Conservation (phyloP, 1,139 yeast genomes). For the Nadsonia starkeyi-henricii region DNA sequence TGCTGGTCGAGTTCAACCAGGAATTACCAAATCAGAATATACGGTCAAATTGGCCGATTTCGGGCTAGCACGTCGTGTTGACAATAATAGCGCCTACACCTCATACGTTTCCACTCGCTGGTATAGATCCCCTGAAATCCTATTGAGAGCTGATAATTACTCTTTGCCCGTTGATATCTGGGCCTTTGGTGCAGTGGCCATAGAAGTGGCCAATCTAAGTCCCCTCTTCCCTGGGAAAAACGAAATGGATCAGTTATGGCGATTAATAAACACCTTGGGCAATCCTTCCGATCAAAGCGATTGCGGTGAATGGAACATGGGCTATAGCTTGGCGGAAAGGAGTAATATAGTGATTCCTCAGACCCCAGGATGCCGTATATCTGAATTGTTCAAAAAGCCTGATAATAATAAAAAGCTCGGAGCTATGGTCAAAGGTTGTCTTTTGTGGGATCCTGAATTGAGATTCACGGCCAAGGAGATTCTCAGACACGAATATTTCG, state of each 20-base stretch:
- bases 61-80: slow-evolving; percentile 65
- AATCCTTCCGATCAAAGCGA: slow-evolving; percentile 15
- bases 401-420: slow-evolving; percentile 6
- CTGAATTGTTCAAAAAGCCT: not conserved
- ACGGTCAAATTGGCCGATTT: slow-evolving; percentile 80
- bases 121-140: slow-evolving; percentile 91
- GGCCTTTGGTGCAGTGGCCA: slow-evolving; percentile 86
- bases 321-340: slow-evolving; percentile 5
- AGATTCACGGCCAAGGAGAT: slow-evolving; percentile 59
- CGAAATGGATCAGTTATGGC: slow-evolving; percentile 65
- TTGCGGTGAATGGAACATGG: slow-evolving; percentile 19
- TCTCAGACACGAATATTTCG: slow-evolving; percentile 47
- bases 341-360: not conserved
- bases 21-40: slow-evolving; percentile 20
- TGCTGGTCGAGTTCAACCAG: slow-evolving; percentile 29
- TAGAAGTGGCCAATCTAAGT: slow-evolving; percentile 58
- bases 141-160: slow-evolving; percentile 52
- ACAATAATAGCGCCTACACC: slow-evolving; percentile 38
- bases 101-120: slow-evolving; percentile 88
- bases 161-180: slow-evolving; percentile 77
- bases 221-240: slow-evolving; percentile 79
- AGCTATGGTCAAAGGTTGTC: slow-evolving; percentile 12
- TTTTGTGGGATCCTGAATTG: slow-evolving; percentile 42
- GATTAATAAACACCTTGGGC: slow-evolving; percentile 55
- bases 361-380: not conserved